phyloP scores from a whole-genome alignment of 495 filamentous ascomycete species.

The Daldinia loculata region DNA sequence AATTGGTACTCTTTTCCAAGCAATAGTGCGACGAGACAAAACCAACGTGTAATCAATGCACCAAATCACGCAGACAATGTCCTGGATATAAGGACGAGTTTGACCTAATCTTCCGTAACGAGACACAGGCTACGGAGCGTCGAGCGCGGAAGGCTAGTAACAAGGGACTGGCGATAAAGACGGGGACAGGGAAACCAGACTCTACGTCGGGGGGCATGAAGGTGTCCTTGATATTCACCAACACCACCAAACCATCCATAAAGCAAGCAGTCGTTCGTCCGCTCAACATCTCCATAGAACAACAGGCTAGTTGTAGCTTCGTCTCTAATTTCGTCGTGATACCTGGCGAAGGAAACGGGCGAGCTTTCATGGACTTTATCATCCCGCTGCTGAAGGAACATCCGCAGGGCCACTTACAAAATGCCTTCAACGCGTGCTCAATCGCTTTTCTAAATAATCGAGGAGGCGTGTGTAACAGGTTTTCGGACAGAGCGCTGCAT shows the following conservation, averaged over 20 bases:
- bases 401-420: slow-evolving; percentile 58
- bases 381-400: slow-evolving; percentile 62
- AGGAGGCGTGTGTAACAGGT: slow-evolving; percentile 46
- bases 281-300: slow-evolving; percentile 52
- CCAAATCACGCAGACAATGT: slow-evolving; percentile 70
- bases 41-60: slow-evolving; percentile 73
- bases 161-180: slow-evolving; percentile 41
- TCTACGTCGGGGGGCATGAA: not conserved
- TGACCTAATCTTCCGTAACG: slow-evolving; percentile 72
- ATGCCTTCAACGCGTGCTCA: slow-evolving; percentile 69
- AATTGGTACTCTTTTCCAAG: slow-evolving; percentile 13
- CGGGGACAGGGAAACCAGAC: not conserved
- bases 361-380: slow-evolving; percentile 66
- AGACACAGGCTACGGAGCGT: slow-evolving; percentile 67
- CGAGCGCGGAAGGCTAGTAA: slow-evolving; percentile 54
- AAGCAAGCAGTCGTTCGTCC: slow-evolving; percentile 35
- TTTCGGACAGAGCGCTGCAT: slow-evolving; percentile 49
- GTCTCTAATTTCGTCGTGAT: slow-evolving; percentile 64
- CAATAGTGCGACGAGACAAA: slow-evolving; percentile 73
- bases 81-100: slow-evolving; percentile 75
- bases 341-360: slow-evolving; percentile 51
- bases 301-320: slow-evolving; percentile 63
- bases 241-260: slow-evolving; percentile 18
- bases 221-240: slow-evolving; percentile 16
- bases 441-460: slow-evolving; percentile 62